phyloP scores from a whole-genome alignment of 1,284 basidiomycete species.

The Coniophora puteana region DNA sequence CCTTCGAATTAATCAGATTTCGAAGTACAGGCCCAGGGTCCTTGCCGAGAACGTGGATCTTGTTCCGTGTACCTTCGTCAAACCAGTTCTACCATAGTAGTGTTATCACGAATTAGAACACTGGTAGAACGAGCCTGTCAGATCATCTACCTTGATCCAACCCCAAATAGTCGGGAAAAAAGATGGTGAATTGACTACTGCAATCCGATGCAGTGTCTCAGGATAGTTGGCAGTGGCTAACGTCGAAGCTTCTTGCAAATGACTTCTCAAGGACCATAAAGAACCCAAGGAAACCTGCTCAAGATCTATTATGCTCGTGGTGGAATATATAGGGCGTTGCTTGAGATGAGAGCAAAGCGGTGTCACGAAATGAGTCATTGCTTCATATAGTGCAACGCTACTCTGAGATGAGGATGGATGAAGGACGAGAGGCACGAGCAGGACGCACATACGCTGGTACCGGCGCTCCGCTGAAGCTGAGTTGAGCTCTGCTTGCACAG shows the following conservation, averaged over 20 bases:
- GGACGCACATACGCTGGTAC: constrained; percentile 68
- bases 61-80: constrained; percentile 68
- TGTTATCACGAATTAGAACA: neutral
- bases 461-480: constrained; percentile 49
- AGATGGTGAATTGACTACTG: constrained; percentile 69
- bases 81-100: constrained; percentile 56
- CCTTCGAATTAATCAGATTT: constrained; percentile 46
- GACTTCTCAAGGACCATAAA: constrained; percentile 65
- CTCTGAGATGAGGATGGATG: constrained; percentile 1
- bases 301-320: constrained; percentile 74
- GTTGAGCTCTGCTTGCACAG: constrained; percentile 57
- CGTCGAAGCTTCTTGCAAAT: constrained; percentile 69
- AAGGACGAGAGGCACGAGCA: too few species aligned
- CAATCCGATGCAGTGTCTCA: constrained; percentile 63
- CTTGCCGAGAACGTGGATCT: constrained; percentile 65
- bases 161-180: constrained; percentile 78
- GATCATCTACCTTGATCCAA: constrained; percentile 62
- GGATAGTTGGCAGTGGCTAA: constrained; percentile 79
- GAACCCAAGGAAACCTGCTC: constrained; percentile 52
- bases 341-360: constrained; percentile 66
- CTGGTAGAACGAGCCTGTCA: neutral
- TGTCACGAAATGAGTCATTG: constrained; percentile 60
- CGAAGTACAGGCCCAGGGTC: constrained; percentile 48
- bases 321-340: constrained; percentile 53
- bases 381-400: constrained; percentile 59